Evolutionary conservation across 768 basidiomycete species (phyloP), one percentile per base, ranked within the genome.

Genomic region (Collybiopsis confluens): DNA sequence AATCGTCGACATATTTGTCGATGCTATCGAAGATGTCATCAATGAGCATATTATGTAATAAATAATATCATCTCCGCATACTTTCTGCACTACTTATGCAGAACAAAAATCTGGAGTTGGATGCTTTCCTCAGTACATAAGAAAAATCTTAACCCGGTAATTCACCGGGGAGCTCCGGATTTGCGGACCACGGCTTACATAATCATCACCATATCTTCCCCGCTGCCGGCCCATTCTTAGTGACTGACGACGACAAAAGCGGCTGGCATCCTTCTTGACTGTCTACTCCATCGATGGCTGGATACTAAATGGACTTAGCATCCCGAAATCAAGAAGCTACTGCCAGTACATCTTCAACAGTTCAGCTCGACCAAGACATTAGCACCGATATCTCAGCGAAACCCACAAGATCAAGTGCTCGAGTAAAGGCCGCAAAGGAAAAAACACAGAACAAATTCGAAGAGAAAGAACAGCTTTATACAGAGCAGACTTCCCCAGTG

Each of bases 281-380:
- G 28, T 55, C 47, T 26, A 58, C 48, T 56, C 55, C 67, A 81
- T 88, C 88, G 84, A 91, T 91, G 88, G 88, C 88, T 85, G 84
- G 81, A 82, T 71, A 84, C 86, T 90, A 90, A 90, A 91, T 91
- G 89, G 89, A 91, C 86, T 82, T 86, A 88, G 81, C 78, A 74
- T 72, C 71, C 65, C 73, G 88, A 77, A 75, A 78, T 65, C 79
- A 79, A 77, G 81, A 84, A 81, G 83, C 83, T 80, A 80, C 79
- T 70, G 78, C 74, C 74, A 81, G 78, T 80, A 79, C 81, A 70
- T 84, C 78, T 72, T 67, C 75, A 74, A 71, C 73, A 59, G 70
- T 70, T 66, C 76, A 68, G 57, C 61, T 65, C 59, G 58, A 59
- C 56, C 49, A 68, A 71, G 54, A 55, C 72, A 55, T 62, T 77